These are phyloP conservation scores for Fusarium pseudograminearum DNA, from an alignment of 2,329 filamentous ascomycete genomes.

Conservation along the genomic window DNA sequence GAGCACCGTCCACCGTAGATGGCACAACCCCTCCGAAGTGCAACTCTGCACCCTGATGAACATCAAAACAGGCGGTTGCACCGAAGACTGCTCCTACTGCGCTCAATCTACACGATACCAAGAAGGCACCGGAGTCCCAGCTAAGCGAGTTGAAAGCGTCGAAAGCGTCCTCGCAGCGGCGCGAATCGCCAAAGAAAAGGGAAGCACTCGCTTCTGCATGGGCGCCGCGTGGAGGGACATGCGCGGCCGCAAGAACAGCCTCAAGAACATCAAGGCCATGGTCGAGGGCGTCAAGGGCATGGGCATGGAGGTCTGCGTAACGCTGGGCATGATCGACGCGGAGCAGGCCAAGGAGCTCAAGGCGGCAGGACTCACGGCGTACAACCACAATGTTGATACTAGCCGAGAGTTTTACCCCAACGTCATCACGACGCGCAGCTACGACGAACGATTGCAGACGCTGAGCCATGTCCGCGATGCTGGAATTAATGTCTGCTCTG, in stretches of 20 bases:
- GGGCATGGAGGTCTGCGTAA: conserved; percentile 95
- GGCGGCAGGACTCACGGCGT: conserved; percentile 85
- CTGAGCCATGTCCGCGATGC: conserved; percentile 84
- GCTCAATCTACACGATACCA: conserved; percentile 86
- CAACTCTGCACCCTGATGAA: conserved; percentile 97
- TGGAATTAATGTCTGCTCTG: conserved; percentile 90
- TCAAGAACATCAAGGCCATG: conserved; percentile 90
- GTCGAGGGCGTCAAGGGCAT: conserved; percentile 81
- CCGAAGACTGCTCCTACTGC: conserved; percentile 93
- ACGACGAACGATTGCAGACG: conserved; percentile 87
- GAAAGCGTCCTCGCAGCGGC: conserved; percentile 85
- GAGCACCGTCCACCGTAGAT: conserved; percentile 83
- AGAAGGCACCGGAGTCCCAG: conserved; percentile 80
- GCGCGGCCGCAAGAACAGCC: conserved; percentile 85
- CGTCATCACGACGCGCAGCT: conserved; percentile 86
- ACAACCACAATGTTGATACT: conserved; percentile 96
- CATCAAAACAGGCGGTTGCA: conserved; percentile 94
- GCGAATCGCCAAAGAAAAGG: conserved; percentile 81
- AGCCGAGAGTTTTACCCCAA: conserved; percentile 88
- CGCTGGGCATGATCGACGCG: conserved; percentile 89
- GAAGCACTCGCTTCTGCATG: conserved; percentile 94
- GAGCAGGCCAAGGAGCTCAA: conserved; percentile 85
- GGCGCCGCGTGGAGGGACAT: conserved; percentile 95
- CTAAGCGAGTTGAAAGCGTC: conserved; percentile 82
- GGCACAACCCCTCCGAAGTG: conserved; percentile 85